A percentile compares a stretch with the other conserved stretches of the same genome.
Evolutionary conservation across 768 basidiomycete species (phyloP).

Genomic region (Mycena epipterygia): DNA sequence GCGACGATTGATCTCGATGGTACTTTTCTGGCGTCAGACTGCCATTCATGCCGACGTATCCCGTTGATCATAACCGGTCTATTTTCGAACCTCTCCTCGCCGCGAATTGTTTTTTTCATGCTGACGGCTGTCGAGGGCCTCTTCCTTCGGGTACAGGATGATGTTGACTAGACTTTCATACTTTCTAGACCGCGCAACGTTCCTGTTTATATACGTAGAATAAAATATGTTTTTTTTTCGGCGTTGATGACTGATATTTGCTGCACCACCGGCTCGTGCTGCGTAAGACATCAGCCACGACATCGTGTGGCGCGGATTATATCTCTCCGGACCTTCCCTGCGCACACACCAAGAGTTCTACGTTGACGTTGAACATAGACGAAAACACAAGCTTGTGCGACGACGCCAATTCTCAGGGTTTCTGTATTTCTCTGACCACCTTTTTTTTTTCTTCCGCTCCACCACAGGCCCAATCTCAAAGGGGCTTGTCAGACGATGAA

Average conservation of each 20-base stretch:
- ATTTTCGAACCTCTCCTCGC: neutral
- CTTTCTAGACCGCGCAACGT: too few relatives aligned
- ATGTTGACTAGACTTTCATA: too few relatives aligned
- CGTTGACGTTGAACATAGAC: constrained; percentile 33
- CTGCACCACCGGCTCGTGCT: constrained; percentile 24
- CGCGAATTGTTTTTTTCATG: neutral
- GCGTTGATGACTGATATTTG: constrained; percentile 30
- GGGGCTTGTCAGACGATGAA: constrained; percentile 57
- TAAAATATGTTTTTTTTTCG: neutral
- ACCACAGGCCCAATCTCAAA: constrained; percentile 18
- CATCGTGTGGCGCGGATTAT: constrained; percentile 24
- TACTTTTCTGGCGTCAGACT: too few relatives aligned
- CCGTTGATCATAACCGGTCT: neutral
- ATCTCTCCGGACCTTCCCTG: neutral
- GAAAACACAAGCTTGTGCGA: constrained; percentile 26
- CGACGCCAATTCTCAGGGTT: neutral
- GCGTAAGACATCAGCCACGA: constrained; percentile 34
- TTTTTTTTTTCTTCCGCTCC: constrained; percentile 23
- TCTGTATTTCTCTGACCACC: neutral
- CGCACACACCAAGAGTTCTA: constrained; percentile 9
- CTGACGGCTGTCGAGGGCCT: neutral
- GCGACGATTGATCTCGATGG: too few relatives aligned
- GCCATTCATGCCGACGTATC: too few relatives aligned
- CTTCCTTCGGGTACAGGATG: too few relatives aligned
- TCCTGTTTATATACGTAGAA: neutral